Base-by-base conservation (phyloP, 805 yeast species). In the Saccharomycopsis sp. region DNA sequence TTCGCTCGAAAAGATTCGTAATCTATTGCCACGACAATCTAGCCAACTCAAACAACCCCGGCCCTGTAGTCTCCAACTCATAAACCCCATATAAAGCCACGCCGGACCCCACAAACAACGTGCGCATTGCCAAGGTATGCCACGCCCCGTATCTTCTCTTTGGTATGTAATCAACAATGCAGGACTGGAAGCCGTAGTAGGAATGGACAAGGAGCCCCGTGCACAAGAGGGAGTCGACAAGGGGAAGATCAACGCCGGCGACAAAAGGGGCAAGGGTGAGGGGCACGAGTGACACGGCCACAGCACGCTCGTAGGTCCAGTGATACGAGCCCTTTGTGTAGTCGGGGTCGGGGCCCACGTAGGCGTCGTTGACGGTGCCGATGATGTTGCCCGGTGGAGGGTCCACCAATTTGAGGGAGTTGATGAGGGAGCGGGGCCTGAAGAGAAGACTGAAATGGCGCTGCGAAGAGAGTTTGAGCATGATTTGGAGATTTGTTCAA, bases 101-200 rank as follows among this genome's bases (percentile, higher is more conserved):
- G 19, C 71, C 68, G 18, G 84, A 68, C 34, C 92, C 89, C 19
- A 76, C 57, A 29, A 76, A 65, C 54, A 83, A 65, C 36, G 77
- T 54, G 50, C 69, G 68, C 71, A 73, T 72, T 42, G 84, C 82
- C 45, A 58, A 59, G 43, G 64, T 67, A 61, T 80, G 84, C 69
- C 72, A 69, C 25, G 66, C 49, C 12, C 88, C 87, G 53, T 71
- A 83, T 26, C 77, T 83, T 64, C 89, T 73, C 55, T 64, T 64
- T 38, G 89, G 92, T 41, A 83, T 77, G 62, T 81, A 80, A 60
- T 83, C 92, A 42, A 72, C 71, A 52, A 83, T 82, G 67, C 92
- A 80, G 32, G 84, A 68, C 54, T 75, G 77, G 66, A 81, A 76
- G 2, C 92, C 94, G 36, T 75, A 74, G 57, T 72, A 74, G 42